These are phyloP conservation scores for Trichoderma erinaceum DNA, from an alignment of 495 filamentous ascomycete species.

Conservation along the genomic window DNA sequence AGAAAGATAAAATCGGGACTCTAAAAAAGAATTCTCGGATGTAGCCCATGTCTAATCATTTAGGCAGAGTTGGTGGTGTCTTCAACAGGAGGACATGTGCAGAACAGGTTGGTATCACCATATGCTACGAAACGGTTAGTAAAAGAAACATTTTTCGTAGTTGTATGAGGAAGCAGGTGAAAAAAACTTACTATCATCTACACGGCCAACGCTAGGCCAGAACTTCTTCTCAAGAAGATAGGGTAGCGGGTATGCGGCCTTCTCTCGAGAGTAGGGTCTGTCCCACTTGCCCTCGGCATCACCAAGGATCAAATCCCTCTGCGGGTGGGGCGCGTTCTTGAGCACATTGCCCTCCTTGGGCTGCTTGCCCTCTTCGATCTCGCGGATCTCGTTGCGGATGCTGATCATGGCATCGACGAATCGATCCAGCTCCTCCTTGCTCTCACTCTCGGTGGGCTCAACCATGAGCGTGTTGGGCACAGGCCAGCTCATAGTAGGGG, in stretches of 20 bases:
- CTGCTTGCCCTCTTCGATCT: constrained; percentile 72
- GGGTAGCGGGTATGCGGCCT: constrained; percentile 81
- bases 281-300: constrained; percentile 61
- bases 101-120: constrained; percentile 91
- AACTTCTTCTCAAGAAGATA: constrained; percentile 96
- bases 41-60: not conserved
- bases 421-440: constrained; percentile 86
- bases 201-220: constrained; percentile 84
- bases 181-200: constrained; percentile 82
- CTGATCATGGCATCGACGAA: constrained; percentile 90
- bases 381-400: constrained; percentile 81
- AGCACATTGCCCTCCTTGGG: constrained; percentile 82
- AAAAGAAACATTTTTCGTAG: not conserved
- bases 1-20: not conserved
- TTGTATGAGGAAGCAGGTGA: constrained; percentile 1
- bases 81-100: constrained; percentile 86
- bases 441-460: constrained; percentile 94
- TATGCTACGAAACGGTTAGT: constrained; percentile 51
- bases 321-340: constrained; percentile 86
- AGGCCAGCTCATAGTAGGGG: constrained; percentile 97
- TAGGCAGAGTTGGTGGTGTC: constrained; percentile 35
- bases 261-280: constrained; percentile 69
- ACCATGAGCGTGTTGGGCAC: constrained; percentile 97
- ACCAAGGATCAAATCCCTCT: constrained; percentile 67
- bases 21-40: not conserved